Evolutionary conservation across 257 asterid genomes (phyloP).

Genomic region (Scutellaria minor): DNA sequence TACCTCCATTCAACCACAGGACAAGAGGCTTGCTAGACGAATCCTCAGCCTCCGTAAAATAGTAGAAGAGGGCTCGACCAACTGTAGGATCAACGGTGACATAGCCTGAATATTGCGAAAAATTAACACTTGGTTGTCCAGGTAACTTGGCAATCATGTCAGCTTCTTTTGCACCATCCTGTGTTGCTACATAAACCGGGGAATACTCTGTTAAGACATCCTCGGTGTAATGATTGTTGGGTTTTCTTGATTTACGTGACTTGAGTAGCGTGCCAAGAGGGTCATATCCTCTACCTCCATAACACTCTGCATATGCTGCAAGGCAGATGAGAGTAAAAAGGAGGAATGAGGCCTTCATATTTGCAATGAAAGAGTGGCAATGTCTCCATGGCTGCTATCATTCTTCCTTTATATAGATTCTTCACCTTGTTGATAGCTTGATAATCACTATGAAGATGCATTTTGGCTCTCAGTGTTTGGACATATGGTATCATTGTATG

Average conservation of each 20-base stretch:
- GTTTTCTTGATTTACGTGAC: constrained; percentile 19
- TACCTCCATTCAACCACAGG: constrained; percentile 58
- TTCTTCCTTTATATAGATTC: constrained; percentile 28
- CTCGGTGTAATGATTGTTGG: not conserved
- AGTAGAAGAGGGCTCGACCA: constrained; percentile 52
- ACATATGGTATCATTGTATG: not conserved
- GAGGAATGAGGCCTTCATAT: constrained; percentile 39
- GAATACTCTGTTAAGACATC: constrained; percentile 30
- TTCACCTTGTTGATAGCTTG: constrained; percentile 9
- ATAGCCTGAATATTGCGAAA: constrained; percentile 51
- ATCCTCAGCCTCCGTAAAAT: constrained; percentile 47
- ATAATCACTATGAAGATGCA: constrained; percentile 10
- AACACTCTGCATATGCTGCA: constrained; percentile 40
- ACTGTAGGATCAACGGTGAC: constrained; percentile 52
- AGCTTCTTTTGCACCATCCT: constrained; percentile 47
- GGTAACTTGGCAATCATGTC: constrained; percentile 45
- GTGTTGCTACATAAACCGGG: constrained; percentile 40
- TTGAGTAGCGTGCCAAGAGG: constrained; percentile 37
- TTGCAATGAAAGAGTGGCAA: not conserved
- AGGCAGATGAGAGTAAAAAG: constrained; percentile 36
- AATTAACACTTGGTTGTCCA: constrained; percentile 49
- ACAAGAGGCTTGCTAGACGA: constrained; percentile 50
- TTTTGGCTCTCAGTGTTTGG: constrained; percentile 11
- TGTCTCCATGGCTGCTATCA: not conserved
- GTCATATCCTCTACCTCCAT: constrained; percentile 33